These are phyloP conservation scores for Collybia nuda DNA, from an alignment of 768 basidiomycete species.

Conservation along the genomic window DNA sequence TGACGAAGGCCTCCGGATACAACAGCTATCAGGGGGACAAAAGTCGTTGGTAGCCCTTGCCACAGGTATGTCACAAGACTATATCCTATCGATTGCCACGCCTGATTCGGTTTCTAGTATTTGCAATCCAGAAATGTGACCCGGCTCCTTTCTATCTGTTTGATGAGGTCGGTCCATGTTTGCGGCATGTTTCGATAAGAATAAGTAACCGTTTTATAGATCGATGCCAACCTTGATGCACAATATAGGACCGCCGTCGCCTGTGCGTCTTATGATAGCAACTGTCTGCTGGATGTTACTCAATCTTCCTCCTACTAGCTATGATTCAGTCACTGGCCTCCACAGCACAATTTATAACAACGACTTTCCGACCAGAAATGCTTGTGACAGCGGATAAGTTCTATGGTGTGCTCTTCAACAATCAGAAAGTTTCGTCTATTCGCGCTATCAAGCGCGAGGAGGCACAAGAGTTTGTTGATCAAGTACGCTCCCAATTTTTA, in stretches of 20 bases:
- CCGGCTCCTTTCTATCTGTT: slow-evolving; percentile 99
- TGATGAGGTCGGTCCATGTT: slow-evolving; percentile 69
- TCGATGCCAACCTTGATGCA: slow-evolving; percentile 96
- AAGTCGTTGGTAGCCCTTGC: slow-evolving; percentile 97
- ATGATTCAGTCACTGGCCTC: slow-evolving; percentile 93
- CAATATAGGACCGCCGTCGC: slow-evolving; percentile 98
- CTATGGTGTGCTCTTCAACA: slow-evolving; percentile 95
- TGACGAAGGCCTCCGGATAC: slow-evolving; percentile 94
- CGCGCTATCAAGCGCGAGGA: slow-evolving; percentile 85
- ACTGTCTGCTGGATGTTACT: not conserved
- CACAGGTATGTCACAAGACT: slow-evolving; percentile 53
- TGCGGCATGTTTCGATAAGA: too few relatives aligned
- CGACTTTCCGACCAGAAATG: slow-evolving; percentile 98
- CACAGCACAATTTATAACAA: slow-evolving; percentile 95
- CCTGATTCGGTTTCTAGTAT: slow-evolving; percentile 53
- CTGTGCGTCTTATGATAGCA: slow-evolving; percentile 46
- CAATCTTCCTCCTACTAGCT: slow-evolving; percentile 38
- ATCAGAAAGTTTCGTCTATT: slow-evolving; percentile 92
- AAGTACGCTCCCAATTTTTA: slow-evolving; percentile 39
- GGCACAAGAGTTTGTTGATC: slow-evolving; percentile 93
- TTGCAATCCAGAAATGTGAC: slow-evolving; percentile 99
- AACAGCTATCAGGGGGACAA: slow-evolving; percentile 96
- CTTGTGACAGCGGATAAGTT: slow-evolving; percentile 94
- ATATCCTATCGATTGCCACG: not conserved
- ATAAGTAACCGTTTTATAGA: slow-evolving; percentile 38